Base-by-base conservation (phyloP, 1,139 yeast genomes). In the Kodamaea fungicola region DNA sequence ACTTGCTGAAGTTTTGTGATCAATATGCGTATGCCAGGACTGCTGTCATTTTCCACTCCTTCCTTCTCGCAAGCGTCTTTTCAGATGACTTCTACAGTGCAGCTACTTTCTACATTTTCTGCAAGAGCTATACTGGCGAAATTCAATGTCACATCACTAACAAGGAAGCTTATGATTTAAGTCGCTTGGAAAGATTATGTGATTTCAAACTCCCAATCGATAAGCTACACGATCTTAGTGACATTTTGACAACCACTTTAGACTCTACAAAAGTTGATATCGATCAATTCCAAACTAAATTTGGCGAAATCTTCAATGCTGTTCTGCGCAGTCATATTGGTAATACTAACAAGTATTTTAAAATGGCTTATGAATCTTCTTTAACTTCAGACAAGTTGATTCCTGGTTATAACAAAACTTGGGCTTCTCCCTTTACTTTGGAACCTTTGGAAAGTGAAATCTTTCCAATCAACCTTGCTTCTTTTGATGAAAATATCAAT, bases 1-100 rank as follows among this genome's bases (percentile, higher is more conserved):
- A 44, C 7, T 45, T 50, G 34, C 40, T 44, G 25, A 42, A 44
- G 28, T 42, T 46, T 34, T 45, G 50, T n/a, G 46, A 48, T 12
- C 41, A 48, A 10, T 50, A 51, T 37, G 44, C 47, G 30, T 49
- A 47, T 24, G 51, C 54, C 2, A 42, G 51, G 46, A 23, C 48
- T 28, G 42, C 48, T 8, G 25, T 31, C 12, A 32, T 33, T 13
- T 33, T 30, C 8, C 35, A 40, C 8, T 28, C 31, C 16, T 35
- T 34, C 24, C 29, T 42, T 21, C 32, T 42, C 22, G 37, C 33
- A 22, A 32, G 43, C 27, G 34, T 42, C 9, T 38, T 40, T 25
- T 37, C 40, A 29, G 45, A 42, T 19, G 45, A 42, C 27, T 42
- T 42, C 30, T 42, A 39, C 32, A 37, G 27, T 13, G 42, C 43